Evolutionary conservation across 192 early-diverging fungal genomes (phyloP).

Genomic region (Coemansia sp.): DNA sequence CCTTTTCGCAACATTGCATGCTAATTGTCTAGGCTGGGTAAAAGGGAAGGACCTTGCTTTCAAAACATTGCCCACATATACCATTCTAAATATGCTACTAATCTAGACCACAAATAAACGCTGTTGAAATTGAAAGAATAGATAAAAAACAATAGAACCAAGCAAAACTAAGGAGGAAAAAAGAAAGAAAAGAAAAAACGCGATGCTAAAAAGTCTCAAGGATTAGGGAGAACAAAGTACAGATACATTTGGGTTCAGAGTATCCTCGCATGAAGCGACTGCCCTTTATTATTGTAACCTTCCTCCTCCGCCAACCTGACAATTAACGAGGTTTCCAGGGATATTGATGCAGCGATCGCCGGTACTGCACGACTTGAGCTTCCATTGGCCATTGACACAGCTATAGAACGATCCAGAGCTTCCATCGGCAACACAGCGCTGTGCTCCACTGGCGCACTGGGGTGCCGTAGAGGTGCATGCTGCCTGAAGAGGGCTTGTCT

Average conservation of each 20-base stretch:
- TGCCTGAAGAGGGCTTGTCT: slow-evolving; percentile 28
- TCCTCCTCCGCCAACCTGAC: slow-evolving; percentile 27
- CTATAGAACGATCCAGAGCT: slow-evolving; percentile 20
- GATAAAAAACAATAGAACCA: not conserved
- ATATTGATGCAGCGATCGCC: slow-evolving; percentile 47
- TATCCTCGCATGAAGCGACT: too few relatives aligned
- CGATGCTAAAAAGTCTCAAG: too few relatives aligned
- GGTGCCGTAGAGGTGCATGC: slow-evolving; percentile 22
- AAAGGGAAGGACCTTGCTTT: not conserved
- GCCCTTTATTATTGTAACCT: not conserved
- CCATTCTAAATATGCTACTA: not conserved
- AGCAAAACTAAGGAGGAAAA: not conserved
- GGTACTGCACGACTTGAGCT: slow-evolving; percentile 30
- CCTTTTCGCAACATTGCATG: not conserved
- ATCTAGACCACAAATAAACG: not conserved
- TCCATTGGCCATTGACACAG: slow-evolving; percentile 41
- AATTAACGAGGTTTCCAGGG: slow-evolving; percentile 40
- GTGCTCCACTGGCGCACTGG: slow-evolving; percentile 26
- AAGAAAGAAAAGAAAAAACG: not conserved
- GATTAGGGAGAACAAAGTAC: not conserved
- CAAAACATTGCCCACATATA: not conserved
- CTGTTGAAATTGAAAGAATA: not conserved
- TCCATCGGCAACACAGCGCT: slow-evolving; percentile 29
- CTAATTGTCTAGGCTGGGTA: not conserved
- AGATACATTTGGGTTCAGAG: not conserved